A percentile compares a stretch with the other conserved stretches of the same genome.
These are phyloP conservation scores for Boechera stricta DNA, from an alignment of 345 rosid genomes.

Conservation along the genomic window DNA sequence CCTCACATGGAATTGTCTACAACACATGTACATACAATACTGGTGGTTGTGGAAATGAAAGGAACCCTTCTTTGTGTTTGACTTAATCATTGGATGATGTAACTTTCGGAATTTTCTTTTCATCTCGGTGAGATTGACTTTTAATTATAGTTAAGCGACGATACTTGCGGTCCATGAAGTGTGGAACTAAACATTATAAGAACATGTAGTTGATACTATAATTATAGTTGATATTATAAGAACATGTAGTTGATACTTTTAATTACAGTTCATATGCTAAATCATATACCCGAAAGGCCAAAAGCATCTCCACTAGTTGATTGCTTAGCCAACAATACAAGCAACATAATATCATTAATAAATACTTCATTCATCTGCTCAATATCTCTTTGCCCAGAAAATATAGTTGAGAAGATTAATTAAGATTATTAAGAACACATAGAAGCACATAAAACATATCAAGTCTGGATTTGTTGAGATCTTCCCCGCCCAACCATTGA, in stretches of 20 bases:
- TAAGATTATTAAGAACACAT: conserved; percentile 51
- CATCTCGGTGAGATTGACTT: background rate
- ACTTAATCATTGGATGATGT: conserved; percentile 6
- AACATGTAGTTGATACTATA: too few relatives aligned
- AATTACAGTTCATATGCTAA: too few relatives aligned
- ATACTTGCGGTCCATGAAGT: background rate
- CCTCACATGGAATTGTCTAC: background rate
- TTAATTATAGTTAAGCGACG: background rate
- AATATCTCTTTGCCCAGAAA: conserved; percentile 37
- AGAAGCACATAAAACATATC: conserved; percentile 55
- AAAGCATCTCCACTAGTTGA: background rate
- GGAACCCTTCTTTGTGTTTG: background rate
- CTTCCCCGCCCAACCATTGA: conserved; percentile 58
- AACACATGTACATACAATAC: background rate
- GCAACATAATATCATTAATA: background rate
- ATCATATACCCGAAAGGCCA: background rate
- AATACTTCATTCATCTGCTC: background rate
- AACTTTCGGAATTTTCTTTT: background rate
- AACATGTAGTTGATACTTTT: too few relatives aligned
- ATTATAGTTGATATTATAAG: too few relatives aligned
- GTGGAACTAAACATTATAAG: background rate
- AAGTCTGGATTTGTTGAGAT: conserved; percentile 51
- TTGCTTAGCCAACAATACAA: background rate
- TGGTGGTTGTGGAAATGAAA: background rate
- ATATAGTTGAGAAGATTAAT: conserved; percentile 48